phyloP scores from a whole-genome alignment of 768 basidiomycete species.

The Scleroderma bovista region DNA sequence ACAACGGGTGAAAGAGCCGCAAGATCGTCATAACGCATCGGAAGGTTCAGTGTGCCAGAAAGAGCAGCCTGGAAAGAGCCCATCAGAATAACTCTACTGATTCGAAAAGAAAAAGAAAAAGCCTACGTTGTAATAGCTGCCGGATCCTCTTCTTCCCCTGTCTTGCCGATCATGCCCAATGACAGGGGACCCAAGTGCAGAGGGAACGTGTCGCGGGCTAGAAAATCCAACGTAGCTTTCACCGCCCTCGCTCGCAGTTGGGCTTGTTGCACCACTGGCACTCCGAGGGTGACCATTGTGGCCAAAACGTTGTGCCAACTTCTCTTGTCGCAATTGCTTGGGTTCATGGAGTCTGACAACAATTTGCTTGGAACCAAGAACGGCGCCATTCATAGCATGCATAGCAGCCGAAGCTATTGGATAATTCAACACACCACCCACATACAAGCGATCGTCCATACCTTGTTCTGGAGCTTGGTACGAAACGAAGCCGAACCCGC shows the following conservation, averaged over 20 bases:
- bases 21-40: slow-evolving; percentile 86
- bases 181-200: slow-evolving; percentile 52
- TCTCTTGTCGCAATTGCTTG: slow-evolving; percentile 86
- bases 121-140: slow-evolving; percentile 80
- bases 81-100: not conserved
- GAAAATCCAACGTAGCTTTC: slow-evolving; percentile 71
- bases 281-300: slow-evolving; percentile 77
- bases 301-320: slow-evolving; percentile 76
- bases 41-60: slow-evolving; percentile 70
- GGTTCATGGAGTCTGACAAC: slow-evolving; percentile 89
- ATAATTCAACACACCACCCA: not conserved
- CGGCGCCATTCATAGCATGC: slow-evolving; percentile 73
- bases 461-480: slow-evolving; percentile 83
- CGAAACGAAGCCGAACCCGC: slow-evolving; percentile 90
- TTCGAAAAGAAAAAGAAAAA: slow-evolving; percentile 1
- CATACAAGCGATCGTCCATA: slow-evolving; percentile 18
- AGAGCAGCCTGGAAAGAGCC: slow-evolving; percentile 59
- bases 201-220: slow-evolving; percentile 57
- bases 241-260: slow-evolving; percentile 75
- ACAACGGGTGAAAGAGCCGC: slow-evolving; percentile 81
- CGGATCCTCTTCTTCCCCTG: slow-evolving; percentile 70
- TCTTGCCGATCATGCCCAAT: slow-evolving; percentile 52
- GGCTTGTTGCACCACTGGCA: slow-evolving; percentile 81
- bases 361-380: slow-evolving; percentile 69
- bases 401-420: slow-evolving; percentile 62